Conservation (phyloP, 2,329 filamentous ascomycete species). For the Pseudopyrenochaeta lycopersici region DNA sequence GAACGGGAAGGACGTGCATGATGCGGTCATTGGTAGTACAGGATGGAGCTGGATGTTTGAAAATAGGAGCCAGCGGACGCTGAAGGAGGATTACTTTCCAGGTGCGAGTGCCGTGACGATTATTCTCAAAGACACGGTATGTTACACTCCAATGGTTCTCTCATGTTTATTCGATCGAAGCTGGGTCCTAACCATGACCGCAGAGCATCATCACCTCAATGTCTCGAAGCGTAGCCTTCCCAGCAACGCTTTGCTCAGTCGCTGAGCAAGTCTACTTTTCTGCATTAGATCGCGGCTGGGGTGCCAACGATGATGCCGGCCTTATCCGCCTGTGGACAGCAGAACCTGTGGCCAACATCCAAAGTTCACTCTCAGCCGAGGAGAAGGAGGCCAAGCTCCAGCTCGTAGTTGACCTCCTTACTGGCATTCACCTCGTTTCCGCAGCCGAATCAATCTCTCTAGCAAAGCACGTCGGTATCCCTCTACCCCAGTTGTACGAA, state of each 20-base stretch:
- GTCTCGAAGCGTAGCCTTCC: constrained; percentile 66
- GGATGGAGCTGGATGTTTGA: constrained; percentile 65
- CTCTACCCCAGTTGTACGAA: constrained; percentile 47
- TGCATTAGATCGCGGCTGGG: constrained; percentile 66
- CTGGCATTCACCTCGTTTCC: constrained; percentile 47
- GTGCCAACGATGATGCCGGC: constrained; percentile 63
- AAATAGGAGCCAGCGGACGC: constrained; percentile 63
- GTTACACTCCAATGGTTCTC: background rate
- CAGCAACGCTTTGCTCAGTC: constrained; percentile 67
- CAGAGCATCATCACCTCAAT: constrained; percentile 73
- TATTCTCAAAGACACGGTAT: constrained; percentile 58
- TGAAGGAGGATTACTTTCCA: constrained; percentile 61
- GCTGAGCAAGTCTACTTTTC: constrained; percentile 73
- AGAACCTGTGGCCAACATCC: constrained; percentile 49
- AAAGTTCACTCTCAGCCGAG: constrained; percentile 27
- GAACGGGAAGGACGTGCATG: constrained; percentile 59
- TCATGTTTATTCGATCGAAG: background rate
- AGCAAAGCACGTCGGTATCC: constrained; percentile 48
- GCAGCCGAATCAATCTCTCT: constrained; percentile 50
- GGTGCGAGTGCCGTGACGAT: constrained; percentile 56
- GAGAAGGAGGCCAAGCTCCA: constrained; percentile 44
- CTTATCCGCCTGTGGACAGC: constrained; percentile 63
- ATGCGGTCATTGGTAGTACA: constrained; percentile 58
- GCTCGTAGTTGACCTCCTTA: constrained; percentile 46
- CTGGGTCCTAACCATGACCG: constrained; percentile 4